Base-by-base conservation (phyloP, 139 green algal genomes). In the Chlamydomonas sp. region DNA sequence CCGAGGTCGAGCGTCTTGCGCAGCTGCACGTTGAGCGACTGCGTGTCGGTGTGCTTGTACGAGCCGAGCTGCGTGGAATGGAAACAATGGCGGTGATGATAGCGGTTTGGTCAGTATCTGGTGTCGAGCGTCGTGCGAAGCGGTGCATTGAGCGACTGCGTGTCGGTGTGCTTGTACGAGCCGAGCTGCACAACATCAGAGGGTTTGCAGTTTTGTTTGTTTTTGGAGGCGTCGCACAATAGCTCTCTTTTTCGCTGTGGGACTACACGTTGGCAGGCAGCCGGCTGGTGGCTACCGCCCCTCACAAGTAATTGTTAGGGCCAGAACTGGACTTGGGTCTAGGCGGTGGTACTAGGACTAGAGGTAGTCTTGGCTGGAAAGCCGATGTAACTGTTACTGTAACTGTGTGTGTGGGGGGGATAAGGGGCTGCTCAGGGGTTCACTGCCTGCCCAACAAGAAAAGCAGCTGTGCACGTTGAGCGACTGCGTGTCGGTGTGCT, bases 381-480 rank as follows among this genome's bases (percentile, higher is more conserved):
- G n/a, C n/a, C n/a, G n/a, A n/a, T n/a, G n/a, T n/a, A n/a, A n/a
- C n/a, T n/a, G n/a, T n/a, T n/a, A n/a, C n/a, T n/a, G n/a, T n/a
- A n/a, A n/a, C n/a, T n/a, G n/a, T n/a, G n/a, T n/a, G n/a, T n/a
- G n/a, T n/a, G n/a, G n/a, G n/a, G n/a, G n/a, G n/a, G n/a, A n/a
- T n/a, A 84, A 82, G 97, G 91, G 4, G 90, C 90, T 3, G n/a
- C n/a, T n/a, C n/a, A n/a, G n/a, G n/a, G n/a, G n/a, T 48, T 91
- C 90, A 63, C 84, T 90, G 60, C n/a, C 97, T 82, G 48, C 90
- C 84, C 36, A 97, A 83, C 74, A 96, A 88, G 70, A 96, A 96
- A 22, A 92, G 81, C 69, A 97, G 79, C 37, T 94, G 93, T 94
- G 93, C 69, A 97, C 79, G 77, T 98, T 98, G 38, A 97, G 79